Evolutionary conservation across 2,329 filamentous ascomycete species (phyloP).

Genomic region (Seiridium unicorne): DNA sequence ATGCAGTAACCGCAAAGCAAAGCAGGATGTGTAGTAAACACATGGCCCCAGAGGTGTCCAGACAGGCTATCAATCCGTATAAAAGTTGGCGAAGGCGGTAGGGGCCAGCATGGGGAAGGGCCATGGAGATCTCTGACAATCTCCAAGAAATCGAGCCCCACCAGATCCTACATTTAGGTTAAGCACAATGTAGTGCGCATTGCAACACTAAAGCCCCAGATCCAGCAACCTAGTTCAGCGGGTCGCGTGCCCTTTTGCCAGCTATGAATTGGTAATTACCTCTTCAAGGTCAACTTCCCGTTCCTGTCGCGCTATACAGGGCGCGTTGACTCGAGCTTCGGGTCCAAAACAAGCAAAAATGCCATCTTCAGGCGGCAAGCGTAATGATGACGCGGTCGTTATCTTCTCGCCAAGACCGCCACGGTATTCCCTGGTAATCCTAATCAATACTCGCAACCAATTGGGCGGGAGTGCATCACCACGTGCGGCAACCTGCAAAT

Average conservation of each 20-base stretch:
- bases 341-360: too few species aligned
- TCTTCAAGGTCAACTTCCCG: too few species aligned
- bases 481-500: not conserved
- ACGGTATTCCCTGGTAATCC: not conserved
- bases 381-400: too few species aligned
- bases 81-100: not conserved
- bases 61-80: too few species aligned
- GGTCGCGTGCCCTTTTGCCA: not conserved
- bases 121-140: not conserved
- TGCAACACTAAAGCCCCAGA: too few species aligned
- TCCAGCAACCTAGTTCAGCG: not conserved
- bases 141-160: not conserved
- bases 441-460: not conserved
- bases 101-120: not conserved
- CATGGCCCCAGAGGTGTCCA: not conserved
- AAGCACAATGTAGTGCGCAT: too few species aligned
- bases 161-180: too few species aligned
- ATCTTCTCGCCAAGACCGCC: too few species aligned
- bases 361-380: too few species aligned
- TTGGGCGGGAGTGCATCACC: not conserved
- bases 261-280: too few species aligned
- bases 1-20: not conserved
- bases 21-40: not conserved
- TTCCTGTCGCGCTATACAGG: too few species aligned
- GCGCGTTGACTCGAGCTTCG: too few species aligned